phyloP scores from a whole-genome alignment of 257 asterid genomes.

The Cynanchum wilfordii region DNA sequence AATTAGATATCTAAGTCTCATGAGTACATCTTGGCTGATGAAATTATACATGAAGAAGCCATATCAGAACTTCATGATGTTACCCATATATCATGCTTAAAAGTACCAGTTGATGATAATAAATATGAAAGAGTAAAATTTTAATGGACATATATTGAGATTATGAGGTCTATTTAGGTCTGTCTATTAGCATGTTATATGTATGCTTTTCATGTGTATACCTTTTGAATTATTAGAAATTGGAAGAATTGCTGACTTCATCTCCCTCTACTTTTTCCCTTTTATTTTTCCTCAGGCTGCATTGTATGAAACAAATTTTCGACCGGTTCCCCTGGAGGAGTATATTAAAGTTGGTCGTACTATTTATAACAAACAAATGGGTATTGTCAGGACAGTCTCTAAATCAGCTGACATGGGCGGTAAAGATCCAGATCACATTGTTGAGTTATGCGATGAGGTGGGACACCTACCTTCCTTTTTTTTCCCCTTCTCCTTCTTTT shows the following conservation, averaged over 20 bases:
- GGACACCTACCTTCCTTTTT: slow-evolving; percentile 18
- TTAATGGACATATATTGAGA: not conserved
- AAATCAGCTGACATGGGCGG: slow-evolving; percentile 76
- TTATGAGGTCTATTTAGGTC: not conserved
- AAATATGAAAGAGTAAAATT: not conserved
- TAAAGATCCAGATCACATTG: slow-evolving; percentile 94
- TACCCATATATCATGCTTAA: not conserved
- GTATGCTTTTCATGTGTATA: not conserved
- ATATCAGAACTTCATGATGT: not conserved
- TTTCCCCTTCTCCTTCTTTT: not conserved
- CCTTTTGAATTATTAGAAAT: not conserved
- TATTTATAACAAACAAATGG: slow-evolving; percentile 77
- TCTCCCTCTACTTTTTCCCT: not conserved
- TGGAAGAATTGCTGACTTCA: slow-evolving; percentile 2
- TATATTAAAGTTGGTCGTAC: slow-evolving; percentile 76
- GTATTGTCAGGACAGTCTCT: slow-evolving; percentile 61
- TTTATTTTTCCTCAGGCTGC: slow-evolving; percentile 57
- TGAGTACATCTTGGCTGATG: not conserved
- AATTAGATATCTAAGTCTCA: not conserved
- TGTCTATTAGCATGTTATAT: not conserved
- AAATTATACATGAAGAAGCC: not conserved
- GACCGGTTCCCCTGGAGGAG: slow-evolving; percentile 97
- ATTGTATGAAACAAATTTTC: slow-evolving; percentile 85
- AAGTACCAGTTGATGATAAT: not conserved
- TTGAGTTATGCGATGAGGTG: slow-evolving; percentile 96